Evolutionary conservation across 495 filamentous ascomycete species (phyloP), one percentile per base, ranked within the genome.

Genomic region (Penicillium ochrochloron): DNA sequence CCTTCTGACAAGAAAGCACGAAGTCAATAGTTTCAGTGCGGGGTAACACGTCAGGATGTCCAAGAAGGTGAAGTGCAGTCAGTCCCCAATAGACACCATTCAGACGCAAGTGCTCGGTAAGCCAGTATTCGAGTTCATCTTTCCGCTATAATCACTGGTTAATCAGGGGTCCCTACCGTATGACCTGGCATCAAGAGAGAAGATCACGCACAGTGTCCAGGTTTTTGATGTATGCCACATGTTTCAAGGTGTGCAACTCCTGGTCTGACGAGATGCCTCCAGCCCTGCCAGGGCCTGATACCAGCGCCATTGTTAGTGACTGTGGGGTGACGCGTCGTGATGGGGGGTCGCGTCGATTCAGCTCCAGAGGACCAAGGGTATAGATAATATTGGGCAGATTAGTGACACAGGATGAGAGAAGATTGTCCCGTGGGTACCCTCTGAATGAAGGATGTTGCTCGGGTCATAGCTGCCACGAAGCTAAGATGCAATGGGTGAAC

Each of bases 21-120:
- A 96, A 99, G 67, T 92, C 86, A 72, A 99, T 88, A 33, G 93
- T 90, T 62, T 92, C 88, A 42, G 89, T 81, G 33, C 93, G 89
- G 17, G 94, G 89, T 9, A 99, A 84, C 6, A 89, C 92, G 37
- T 94, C 84, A 7, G 93, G 91, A 57, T 86, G 88, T 53, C 88
- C 86, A 44, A 99, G 86, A 17, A 98, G 83, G 79, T 97, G 89
- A 9, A 98, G 84, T 15, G 94, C 90, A 3, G 87, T 94, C 59
- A 99, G 80, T 29, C 96, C 95, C 95, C 95, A 99, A 77, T 99
- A 99, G 39, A 98, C 84, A 35, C 95, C 95, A 73, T 93, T 97
- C 35, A 98, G 82, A 52, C 95, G 92, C 58, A 99, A 86, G 71
- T 99, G 95, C 76, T 97, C 93, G 7, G 96, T 98, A 66, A 97